Evolutionary conservation across 495 filamentous ascomycete species (phyloP).

Genomic region (Cairneyella variabilis): DNA sequence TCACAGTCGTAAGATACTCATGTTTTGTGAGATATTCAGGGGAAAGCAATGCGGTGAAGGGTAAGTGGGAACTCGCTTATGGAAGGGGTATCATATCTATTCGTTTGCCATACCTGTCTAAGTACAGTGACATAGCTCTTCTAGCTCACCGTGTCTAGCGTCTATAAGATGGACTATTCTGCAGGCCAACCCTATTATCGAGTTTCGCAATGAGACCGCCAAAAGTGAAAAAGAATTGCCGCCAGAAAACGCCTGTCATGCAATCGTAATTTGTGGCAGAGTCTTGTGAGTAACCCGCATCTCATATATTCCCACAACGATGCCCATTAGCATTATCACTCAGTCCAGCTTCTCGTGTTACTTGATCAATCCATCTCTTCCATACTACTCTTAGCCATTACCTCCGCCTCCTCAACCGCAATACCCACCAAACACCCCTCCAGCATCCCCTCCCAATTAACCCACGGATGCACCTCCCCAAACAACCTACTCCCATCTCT

Average conservation of each 20-base stretch:
- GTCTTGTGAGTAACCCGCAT: no score
- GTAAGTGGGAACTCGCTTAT: no score
- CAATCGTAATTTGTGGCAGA: background rate
- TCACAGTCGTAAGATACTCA: no score
- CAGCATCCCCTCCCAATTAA: constrained; percentile 94
- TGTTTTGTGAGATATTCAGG: no score
- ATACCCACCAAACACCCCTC: constrained; percentile 82
- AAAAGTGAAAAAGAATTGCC: no score
- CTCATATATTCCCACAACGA: no score
- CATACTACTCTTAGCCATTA: constrained; percentile 28
- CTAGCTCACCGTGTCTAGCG: background rate
- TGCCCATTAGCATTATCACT: no score
- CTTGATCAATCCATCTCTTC: constrained; percentile 84
- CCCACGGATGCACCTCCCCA: constrained; percentile 93
- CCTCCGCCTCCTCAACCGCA: constrained; percentile 73
- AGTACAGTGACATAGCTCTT: no score
- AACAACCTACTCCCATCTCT: constrained; percentile 77
- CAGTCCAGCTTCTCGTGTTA: constrained; percentile 25
- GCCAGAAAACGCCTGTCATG: constrained; percentile 2
- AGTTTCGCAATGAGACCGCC: no score
- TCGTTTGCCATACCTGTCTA: constrained; percentile 8
- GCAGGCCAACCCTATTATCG: no score
- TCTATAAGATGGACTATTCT: no score
- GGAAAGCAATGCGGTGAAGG: no score
- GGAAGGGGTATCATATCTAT: constrained; percentile 23